Base-by-base conservation (phyloP, 306 rosid genomes). In the Gastrolobium bilobum region DNA sequence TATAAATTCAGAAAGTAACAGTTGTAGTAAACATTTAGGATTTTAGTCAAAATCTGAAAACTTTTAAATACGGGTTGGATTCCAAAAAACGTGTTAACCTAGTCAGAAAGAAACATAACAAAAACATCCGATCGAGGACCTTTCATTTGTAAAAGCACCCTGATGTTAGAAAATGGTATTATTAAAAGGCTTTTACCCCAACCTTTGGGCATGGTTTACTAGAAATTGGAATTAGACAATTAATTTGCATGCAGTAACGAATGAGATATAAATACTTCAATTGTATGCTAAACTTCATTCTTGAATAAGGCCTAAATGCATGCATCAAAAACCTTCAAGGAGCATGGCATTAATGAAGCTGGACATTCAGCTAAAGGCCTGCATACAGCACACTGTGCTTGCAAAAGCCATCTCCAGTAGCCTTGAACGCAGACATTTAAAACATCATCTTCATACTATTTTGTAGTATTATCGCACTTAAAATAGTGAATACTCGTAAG, bases 401-500 rank as follows among this genome's bases (percentile, higher is more conserved):
- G 73, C 34, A 75, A 42, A 52, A 71, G 51, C 68, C 57, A 72
- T 9, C 40, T 34, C 26, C 60, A 44, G 73, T 46, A 58, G 69
- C 69, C 10, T 52, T 34, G 11, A 26, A 70, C 81, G 69, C 30
- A 44, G 10, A 48, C 73, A 40, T 7, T 42, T 66, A 29, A 65
- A 46, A 73, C 66, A 63, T 30, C 40, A 6, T 50, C 9, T 47
- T 13, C 59, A 76, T 7, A 66, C 26, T 40, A 53, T 72, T 60
- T 30, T 60, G 53, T 8, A 52, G 50, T 2, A 79, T 75, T 59
- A 15, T 47, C 51, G 5, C 30, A 15, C 44, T 56, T 64, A 34
- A 68, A 79, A 65, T 38, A 63, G 48, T 60, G 58, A 75, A 26
- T 61, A 51, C 31, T 52, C 20, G 50, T 82, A 68, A 14, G 51